Percentiles rank a stretch among this genome's conserved stretches.
Conservation (phyloP, 768 basidiomycete species). For the Roridomyces roridus region DNA sequence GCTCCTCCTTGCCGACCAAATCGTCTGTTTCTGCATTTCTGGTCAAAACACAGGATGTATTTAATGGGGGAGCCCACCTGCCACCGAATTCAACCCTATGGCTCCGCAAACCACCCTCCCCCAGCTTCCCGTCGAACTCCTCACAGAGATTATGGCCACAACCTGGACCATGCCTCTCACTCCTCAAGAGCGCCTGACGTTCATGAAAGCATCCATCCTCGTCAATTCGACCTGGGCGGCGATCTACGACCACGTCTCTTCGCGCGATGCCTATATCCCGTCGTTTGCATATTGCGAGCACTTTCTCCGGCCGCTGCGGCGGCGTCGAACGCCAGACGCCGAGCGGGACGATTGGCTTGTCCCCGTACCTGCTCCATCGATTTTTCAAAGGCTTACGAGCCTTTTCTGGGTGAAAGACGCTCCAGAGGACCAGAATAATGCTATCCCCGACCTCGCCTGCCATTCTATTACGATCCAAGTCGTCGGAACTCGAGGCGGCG, state of each 20-base stretch:
- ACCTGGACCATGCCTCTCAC: slow-evolving; percentile 40
- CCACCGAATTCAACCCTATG: slow-evolving; percentile 13
- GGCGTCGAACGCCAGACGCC: slow-evolving; percentile 17
- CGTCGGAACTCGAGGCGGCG: not conserved
- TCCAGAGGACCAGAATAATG: no score
- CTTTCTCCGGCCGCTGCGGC: slow-evolving; percentile 35
- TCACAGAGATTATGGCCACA: slow-evolving; percentile 40
- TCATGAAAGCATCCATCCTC: slow-evolving; percentile 37
- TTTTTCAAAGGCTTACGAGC: no score
- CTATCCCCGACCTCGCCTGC: slow-evolving; percentile 32
- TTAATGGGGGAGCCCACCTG: not conserved
- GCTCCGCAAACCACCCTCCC: no score
- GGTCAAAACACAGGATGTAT: no score
- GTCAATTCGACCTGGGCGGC: slow-evolving; percentile 41
- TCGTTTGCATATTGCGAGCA: slow-evolving; percentile 34
- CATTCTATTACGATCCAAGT: slow-evolving; percentile 40
- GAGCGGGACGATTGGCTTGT: slow-evolving; percentile 1
- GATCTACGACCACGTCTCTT: slow-evolving; percentile 38
- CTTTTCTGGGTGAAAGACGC: not conserved
- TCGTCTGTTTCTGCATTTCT: not conserved
- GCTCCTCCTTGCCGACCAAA: not conserved
- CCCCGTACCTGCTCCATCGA: no score
- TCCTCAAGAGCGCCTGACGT: slow-evolving; percentile 35
- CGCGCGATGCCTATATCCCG: slow-evolving; percentile 41
- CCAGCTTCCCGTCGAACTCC: slow-evolving; percentile 40